These are phyloP conservation scores for Lepiota brunneoincarnata DNA, from an alignment of 768 basidiomycete genomes.

Conservation along the genomic window DNA sequence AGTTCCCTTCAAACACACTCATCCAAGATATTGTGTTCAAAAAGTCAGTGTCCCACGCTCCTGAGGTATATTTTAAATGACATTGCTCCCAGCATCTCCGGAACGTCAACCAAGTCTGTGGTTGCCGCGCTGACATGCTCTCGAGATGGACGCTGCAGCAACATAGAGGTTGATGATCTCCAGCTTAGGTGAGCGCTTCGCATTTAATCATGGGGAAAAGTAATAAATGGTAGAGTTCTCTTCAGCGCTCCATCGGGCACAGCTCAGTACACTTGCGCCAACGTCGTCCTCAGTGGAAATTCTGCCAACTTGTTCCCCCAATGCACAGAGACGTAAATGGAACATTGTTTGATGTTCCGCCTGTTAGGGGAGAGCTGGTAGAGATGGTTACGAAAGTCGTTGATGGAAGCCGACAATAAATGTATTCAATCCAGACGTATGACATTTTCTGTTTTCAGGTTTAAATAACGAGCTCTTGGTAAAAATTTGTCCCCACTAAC, in stretches of 20 bases:
- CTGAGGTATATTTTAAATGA: neutral
- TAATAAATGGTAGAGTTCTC: neutral
- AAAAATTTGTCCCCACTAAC: neutral
- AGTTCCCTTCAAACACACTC: constrained; percentile 51
- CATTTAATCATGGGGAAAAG: neutral
- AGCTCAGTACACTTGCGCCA: constrained; percentile 50
- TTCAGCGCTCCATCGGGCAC: constrained; percentile 37
- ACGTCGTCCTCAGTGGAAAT: constrained; percentile 45
- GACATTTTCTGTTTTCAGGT: too few species aligned
- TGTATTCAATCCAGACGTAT: too few species aligned
- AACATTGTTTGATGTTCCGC: neutral
- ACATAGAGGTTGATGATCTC: constrained; percentile 47
- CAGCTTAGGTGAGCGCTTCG: constrained; percentile 37
- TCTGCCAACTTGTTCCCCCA: constrained; percentile 41
- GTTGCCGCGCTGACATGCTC: constrained; percentile 59
- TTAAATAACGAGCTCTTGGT: neutral
- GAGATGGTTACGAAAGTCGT: too few species aligned
- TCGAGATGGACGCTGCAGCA: constrained; percentile 46
- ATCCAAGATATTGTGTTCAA: constrained; percentile 59
- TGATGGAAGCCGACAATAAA: too few species aligned
- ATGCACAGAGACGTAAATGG: constrained; percentile 29
- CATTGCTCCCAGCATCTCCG: constrained; percentile 44
- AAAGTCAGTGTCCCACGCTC: constrained; percentile 29
- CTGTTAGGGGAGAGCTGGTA: neutral
- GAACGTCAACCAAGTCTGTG: constrained; percentile 50